A percentile compares a stretch with the other conserved stretches of the same genome.
Conservation (phyloP, 179 eudicot species). For the Corrigiola litoralis region DNA sequence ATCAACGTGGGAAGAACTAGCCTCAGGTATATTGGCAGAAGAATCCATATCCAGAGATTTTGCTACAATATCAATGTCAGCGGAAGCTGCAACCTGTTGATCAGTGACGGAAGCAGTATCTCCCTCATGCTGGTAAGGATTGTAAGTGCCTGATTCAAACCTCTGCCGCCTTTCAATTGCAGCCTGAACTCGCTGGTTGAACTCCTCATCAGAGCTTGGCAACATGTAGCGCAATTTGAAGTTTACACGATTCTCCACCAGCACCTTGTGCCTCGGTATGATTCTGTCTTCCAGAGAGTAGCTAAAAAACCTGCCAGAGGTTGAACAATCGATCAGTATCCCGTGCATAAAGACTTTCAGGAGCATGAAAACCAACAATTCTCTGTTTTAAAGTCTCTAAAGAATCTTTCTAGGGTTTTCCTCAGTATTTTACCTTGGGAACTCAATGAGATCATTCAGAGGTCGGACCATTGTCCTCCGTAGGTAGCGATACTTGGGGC, state of each 20-base stretch:
- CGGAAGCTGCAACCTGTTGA: not conserved
- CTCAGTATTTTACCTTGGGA: slow-evolving; percentile 59
- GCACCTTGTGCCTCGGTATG: slow-evolving; percentile 71
- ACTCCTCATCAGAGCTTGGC: slow-evolving; percentile 59
- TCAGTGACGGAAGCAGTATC: not conserved
- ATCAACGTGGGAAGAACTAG: too few species aligned
- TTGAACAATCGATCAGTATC: not conserved
- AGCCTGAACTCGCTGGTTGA: slow-evolving; percentile 48
- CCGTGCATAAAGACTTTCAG: not conserved
- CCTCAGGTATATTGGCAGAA: too few species aligned
- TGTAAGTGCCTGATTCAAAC: slow-evolving; percentile 55
- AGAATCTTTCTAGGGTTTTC: not conserved
- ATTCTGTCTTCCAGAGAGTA: slow-evolving; percentile 81
- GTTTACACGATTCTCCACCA: slow-evolving; percentile 78
- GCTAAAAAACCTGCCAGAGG: slow-evolving; percentile 71
- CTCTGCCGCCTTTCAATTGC: slow-evolving; percentile 63
- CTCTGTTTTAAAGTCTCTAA: not conserved
- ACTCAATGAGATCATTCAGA: slow-evolving; percentile 73
- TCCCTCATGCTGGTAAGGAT: not conserved
- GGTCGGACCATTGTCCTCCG: slow-evolving; percentile 89
- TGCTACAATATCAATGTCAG: not conserved
- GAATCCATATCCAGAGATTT: too few species aligned
- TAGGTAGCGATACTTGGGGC: slow-evolving; percentile 88
- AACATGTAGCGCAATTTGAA: slow-evolving; percentile 94
- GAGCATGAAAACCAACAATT: not conserved